Evolutionary conservation across 2,329 filamentous ascomycete genomes (phyloP), one percentile per base, ranked within the genome.

Genomic region (Aspergillus pseudoglaucus): DNA sequence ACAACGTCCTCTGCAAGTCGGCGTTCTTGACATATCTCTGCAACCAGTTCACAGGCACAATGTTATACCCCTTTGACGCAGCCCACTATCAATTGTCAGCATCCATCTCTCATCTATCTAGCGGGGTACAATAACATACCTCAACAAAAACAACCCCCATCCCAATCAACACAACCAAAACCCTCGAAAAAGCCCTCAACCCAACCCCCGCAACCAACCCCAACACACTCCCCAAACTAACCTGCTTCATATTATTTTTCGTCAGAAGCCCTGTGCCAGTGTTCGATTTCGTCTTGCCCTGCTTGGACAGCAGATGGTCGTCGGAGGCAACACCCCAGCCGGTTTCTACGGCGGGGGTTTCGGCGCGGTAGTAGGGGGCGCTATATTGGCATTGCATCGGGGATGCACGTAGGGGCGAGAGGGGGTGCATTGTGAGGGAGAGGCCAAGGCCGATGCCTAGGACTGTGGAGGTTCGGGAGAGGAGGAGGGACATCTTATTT

Each of bases 51-150:
- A 70, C 48, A 3, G 72, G 72, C 44, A 75, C 55, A 47, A 75
- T 54, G 47, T 73, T 69, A 52, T 74, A 74, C 10, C 72, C 72
- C 55, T 66, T 73, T 3, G 72, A 68, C 4, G 72, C 72, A 25
- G 70, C 69, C 60, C 65, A 74, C 71, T 74, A 49, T 14, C 42
- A 43, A 5, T 12, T 23, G 43, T 51, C 25, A 53, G 43, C 30
- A 46, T 42, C 27, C 37, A 35, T 15, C 14, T 3, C 18, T 10
- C 35, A 15, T 35, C 27, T 17, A 42, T 27, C 20, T 15, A 43
- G 44, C 30, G 43, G 37, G 42, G 12, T 27, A 54, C 64, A 53
- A 5, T 64, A 53, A 5, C 37, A 39, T 57, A 75, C 71, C 69
- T 75, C 69, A 54, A 70, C 53, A 42, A 69, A 49, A 42, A 75